A percentile compares a stretch with the other conserved stretches of the same genome.
These are phyloP conservation scores for Anethum foeniculum DNA, from an alignment of 140 eudicot genomes.

Conservation along the genomic window DNA sequence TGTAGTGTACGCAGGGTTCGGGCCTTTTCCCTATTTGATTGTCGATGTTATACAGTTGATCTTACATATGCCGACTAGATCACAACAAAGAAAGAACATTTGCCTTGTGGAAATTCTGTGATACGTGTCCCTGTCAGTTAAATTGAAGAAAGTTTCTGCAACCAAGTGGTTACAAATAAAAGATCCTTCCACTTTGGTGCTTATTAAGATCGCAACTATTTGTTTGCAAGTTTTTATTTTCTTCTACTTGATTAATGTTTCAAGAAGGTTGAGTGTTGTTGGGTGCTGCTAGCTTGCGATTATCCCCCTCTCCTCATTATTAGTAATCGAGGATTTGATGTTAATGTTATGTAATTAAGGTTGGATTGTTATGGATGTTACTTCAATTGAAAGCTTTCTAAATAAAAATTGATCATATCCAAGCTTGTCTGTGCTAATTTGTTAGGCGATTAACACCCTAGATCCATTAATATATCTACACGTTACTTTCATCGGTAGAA, in stretches of 20 bases:
- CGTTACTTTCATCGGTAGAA: too few relatives aligned
- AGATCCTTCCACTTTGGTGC: background rate
- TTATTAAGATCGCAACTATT: background rate
- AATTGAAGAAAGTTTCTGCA: background rate
- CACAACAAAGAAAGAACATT: background rate
- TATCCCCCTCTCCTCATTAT: background rate
- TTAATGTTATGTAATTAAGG: background rate
- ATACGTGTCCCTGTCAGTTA: background rate
- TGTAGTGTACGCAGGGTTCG: slow-evolving; percentile 6
- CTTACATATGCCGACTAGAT: background rate
- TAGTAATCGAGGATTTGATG: background rate
- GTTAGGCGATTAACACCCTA: too few relatives aligned
- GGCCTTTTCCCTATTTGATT: background rate
- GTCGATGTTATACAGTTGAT: slow-evolving; percentile 1
- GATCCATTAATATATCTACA: too few relatives aligned
- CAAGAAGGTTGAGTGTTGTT: background rate
- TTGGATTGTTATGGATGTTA: background rate
- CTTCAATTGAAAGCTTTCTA: background rate
- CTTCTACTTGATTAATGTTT: background rate
- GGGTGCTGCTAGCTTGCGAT: background rate
- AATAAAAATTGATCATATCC: background rate
- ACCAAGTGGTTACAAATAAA: background rate
- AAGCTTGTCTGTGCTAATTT: background rate
- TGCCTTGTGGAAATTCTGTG: background rate
- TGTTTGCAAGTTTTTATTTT: background rate